phyloP scores from a whole-genome alignment of 2,329 filamentous ascomycete species.

The Fusarium kyushuense region DNA sequence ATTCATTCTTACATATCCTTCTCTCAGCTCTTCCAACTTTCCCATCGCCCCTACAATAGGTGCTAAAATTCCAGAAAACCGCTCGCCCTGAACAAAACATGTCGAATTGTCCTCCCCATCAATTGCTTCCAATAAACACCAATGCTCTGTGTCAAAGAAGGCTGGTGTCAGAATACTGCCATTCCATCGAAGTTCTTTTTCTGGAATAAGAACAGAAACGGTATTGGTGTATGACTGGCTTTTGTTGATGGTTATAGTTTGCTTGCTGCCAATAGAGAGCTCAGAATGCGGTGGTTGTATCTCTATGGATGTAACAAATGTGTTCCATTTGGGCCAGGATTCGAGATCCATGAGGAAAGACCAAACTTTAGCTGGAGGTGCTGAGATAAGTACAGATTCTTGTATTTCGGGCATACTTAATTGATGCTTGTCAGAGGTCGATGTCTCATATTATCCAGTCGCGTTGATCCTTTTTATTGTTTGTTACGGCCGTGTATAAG shows the following conservation, averaged over 20 bases:
- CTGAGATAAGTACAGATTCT: slow-evolving; percentile 11
- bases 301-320: slow-evolving; percentile 13
- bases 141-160: slow-evolving; percentile 12
- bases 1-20: slow-evolving; percentile 16
- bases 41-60: background rate
- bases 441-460: fast-evolving
- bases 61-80: slow-evolving; percentile 8
- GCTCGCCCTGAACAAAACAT: slow-evolving; percentile 3
- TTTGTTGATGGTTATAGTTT: background rate
- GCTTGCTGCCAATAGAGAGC: slow-evolving; percentile 8
- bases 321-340: slow-evolving; percentile 22
- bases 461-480: background rate
- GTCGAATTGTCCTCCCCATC: background rate
- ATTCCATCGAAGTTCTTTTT: slow-evolving; percentile 8
- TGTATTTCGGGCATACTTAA: slow-evolving; percentile 2
- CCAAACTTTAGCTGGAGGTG: background rate
- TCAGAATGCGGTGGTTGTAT: background rate
- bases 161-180: background rate
- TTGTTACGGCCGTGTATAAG: too few species aligned
- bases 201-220: background rate
- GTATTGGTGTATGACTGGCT: slow-evolving; percentile 4
- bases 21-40: background rate
- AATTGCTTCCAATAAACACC: background rate
- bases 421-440: fast-evolving
- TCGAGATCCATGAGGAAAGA: background rate